Conservation (phyloP, 2,329 filamentous ascomycete species). For the Madurella mycetomatis region DNA sequence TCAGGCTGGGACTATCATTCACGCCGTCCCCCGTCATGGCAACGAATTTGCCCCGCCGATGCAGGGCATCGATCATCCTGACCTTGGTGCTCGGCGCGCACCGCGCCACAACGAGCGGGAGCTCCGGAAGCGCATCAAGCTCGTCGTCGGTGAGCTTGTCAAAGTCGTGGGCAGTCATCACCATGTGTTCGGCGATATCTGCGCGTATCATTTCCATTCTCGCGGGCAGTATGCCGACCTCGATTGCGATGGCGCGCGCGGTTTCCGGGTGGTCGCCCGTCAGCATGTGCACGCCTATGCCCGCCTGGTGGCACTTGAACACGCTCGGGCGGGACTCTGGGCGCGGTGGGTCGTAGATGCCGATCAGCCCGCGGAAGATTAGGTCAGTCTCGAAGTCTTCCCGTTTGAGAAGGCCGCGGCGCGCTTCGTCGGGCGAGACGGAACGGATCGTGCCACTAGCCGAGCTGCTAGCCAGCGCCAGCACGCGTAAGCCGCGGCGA, state of each 20-base stretch:
- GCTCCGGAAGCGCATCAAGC: constrained; percentile 46
- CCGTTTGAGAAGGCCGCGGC: constrained; percentile 21
- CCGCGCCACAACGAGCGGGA: constrained; percentile 48
- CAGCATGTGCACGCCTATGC: constrained; percentile 57
- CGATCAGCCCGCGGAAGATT: constrained; percentile 58
- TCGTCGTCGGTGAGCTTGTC: constrained; percentile 43
- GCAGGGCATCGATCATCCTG: background rate
- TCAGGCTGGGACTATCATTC: background rate
- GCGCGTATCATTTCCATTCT: constrained; percentile 22
- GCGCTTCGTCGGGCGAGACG: background rate
- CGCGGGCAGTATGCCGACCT: constrained; percentile 47
- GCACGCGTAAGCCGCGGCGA: constrained; percentile 56
- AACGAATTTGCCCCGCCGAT: background rate
- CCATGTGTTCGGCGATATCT: constrained; percentile 27
- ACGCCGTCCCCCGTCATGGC: constrained; percentile 1
- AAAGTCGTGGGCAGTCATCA: constrained; percentile 58
- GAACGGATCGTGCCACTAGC: background rate
- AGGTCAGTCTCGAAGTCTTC: constrained; percentile 37
- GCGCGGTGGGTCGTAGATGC: constrained; percentile 66
- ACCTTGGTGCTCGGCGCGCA: constrained; percentile 32
- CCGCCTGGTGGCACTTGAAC: constrained; percentile 48
- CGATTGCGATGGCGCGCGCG: constrained; percentile 52
- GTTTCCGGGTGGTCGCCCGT: constrained; percentile 60
- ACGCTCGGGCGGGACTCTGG: constrained; percentile 59
- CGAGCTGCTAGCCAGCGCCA: constrained; percentile 48